These are phyloP conservation scores for Chaetomium globosum DNA, from an alignment of 2,329 filamentous ascomycete genomes.

Conservation along the genomic window DNA sequence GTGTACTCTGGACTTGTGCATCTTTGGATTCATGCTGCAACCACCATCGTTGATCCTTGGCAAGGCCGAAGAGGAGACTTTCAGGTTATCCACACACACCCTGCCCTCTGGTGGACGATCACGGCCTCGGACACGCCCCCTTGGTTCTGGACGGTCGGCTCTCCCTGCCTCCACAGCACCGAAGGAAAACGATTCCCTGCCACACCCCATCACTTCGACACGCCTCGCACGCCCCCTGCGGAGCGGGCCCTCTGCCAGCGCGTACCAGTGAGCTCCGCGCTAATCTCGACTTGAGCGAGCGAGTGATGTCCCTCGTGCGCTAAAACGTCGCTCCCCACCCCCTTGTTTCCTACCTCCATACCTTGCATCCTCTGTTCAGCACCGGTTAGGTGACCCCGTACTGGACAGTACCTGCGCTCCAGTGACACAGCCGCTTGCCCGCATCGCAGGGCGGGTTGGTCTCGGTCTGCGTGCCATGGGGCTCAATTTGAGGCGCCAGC, in stretches of 20 bases:
- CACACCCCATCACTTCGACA: not conserved
- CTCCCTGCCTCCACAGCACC: not conserved
- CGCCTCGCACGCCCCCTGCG: not conserved
- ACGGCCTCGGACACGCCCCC: constrained; percentile 10
- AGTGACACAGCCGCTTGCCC: constrained; percentile 7
- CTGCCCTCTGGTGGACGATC: not conserved
- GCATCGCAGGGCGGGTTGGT: not conserved
- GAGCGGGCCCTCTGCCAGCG: not conserved
- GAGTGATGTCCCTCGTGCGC: constrained; percentile 5
- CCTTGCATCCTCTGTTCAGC: constrained; percentile 2
- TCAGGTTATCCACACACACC: constrained; percentile 5
- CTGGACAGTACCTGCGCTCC: not conserved
- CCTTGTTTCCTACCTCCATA: constrained; percentile 4
- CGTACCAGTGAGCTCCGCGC: not conserved
- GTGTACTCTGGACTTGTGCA: not conserved
- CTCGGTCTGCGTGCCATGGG: constrained; percentile 11
- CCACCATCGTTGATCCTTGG: constrained; percentile 15
- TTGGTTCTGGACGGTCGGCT: not conserved
- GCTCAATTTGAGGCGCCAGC: constrained; percentile 12
- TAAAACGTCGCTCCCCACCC: constrained; percentile 8
- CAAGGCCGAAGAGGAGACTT: not conserved
- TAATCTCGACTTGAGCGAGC: not conserved
- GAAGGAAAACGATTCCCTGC: not conserved
- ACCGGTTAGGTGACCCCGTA: constrained; percentile 1
- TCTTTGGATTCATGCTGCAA: not conserved